phyloP scores from a whole-genome alignment of 306 rosid genomes.

The Arachis hypogaea region DNA sequence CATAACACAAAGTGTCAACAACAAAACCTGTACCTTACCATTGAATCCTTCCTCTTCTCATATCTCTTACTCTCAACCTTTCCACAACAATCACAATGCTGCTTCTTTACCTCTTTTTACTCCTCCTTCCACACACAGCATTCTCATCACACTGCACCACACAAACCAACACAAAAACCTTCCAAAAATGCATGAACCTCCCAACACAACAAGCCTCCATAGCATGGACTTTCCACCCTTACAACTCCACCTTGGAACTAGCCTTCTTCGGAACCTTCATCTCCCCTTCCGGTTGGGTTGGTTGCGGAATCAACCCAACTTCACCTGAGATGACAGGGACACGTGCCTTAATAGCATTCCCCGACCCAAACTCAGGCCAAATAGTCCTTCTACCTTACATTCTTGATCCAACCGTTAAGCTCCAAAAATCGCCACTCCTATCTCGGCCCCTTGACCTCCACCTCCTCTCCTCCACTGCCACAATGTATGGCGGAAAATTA shows the following conservation, averaged over 20 bases:
- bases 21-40: slow-evolving; percentile 44
- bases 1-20: slow-evolving; percentile 45
- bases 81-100: slow-evolving; percentile 43
- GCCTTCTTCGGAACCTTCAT: slow-evolving; percentile 88
- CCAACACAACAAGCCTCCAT: slow-evolving; percentile 93
- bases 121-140: slow-evolving; percentile 44
- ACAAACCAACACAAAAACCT: slow-evolving; percentile 58
- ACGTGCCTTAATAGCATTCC: slow-evolving; percentile 78
- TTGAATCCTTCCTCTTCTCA: slow-evolving; percentile 26
- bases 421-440: slow-evolving; percentile 78
- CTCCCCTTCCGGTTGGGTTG: slow-evolving; percentile 98
- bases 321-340: slow-evolving; percentile 84
- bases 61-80: neutral
- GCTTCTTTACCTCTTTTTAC: slow-evolving; percentile 41
- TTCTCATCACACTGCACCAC: slow-evolving; percentile 76
- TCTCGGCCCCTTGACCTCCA: slow-evolving; percentile 78
- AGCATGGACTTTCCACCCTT: slow-evolving; percentile 91
- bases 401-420: slow-evolving; percentile 76
- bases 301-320: slow-evolving; percentile 84
- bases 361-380: slow-evolving; percentile 82
- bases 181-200: slow-evolving; percentile 78
- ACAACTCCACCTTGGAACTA: slow-evolving; percentile 73
- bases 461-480: slow-evolving; percentile 70
- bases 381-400: slow-evolving; percentile 76
- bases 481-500: slow-evolving; percentile 72